These are phyloP conservation scores for Plectosphaerella sp. DNA, from an alignment of 2,329 filamentous ascomycete species.

Conservation along the genomic window DNA sequence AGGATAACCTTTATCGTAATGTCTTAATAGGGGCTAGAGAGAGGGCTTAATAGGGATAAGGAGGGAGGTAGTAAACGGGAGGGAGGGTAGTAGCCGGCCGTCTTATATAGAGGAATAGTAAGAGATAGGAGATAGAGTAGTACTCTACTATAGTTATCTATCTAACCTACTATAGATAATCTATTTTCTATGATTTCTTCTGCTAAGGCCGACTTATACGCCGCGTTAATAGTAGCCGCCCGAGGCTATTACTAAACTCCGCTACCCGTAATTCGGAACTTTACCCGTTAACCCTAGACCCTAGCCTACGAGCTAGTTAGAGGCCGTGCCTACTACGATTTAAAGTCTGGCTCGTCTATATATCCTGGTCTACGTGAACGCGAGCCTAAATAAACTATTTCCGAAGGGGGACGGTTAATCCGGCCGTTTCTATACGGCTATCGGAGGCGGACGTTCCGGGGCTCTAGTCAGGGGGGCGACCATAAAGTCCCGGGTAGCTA, in stretches of 20 bases:
- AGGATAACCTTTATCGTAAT: slow-evolving; percentile 15
- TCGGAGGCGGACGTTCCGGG: not conserved
- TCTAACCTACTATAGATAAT: too few relatives aligned
- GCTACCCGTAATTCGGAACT: not conserved
- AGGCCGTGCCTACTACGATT: too few relatives aligned
- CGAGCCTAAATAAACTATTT: not conserved
- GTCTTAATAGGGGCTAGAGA: not conserved
- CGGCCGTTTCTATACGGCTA: not conserved
- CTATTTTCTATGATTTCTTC: too few relatives aligned
- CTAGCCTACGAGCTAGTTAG: not conserved
- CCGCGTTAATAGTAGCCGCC: too few relatives aligned
- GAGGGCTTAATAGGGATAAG: not conserved
- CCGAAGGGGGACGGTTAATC: not conserved
- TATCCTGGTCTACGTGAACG: not conserved
- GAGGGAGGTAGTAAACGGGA: not conserved
- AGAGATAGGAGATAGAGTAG: too few relatives aligned
- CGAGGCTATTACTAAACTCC: not conserved
- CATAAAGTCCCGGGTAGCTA: slow-evolving; percentile 6
- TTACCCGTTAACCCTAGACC: not conserved
- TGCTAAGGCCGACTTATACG: too few relatives aligned
- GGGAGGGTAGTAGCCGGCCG: too few relatives aligned
- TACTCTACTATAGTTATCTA: too few relatives aligned
- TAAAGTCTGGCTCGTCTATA: not conserved
- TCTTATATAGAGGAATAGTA: too few relatives aligned
- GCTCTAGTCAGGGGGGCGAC: not conserved